Percentiles rank a stretch among this genome's conserved stretches.
Conservation (phyloP, 2,329 filamentous ascomycete species). For the Niveomyces coronatus region DNA sequence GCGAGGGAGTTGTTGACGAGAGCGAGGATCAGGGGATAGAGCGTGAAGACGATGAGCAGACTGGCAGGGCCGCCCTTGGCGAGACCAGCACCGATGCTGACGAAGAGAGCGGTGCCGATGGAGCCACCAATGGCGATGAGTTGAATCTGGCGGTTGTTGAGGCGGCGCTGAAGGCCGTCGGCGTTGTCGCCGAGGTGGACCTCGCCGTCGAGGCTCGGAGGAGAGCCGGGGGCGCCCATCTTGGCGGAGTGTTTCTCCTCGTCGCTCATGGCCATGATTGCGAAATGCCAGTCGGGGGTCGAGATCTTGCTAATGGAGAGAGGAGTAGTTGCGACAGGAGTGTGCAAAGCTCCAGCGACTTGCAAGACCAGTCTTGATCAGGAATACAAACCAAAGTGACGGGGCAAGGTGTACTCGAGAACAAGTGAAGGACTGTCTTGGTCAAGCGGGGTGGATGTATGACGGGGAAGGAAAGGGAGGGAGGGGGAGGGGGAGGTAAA, state of each 20-base stretch:
- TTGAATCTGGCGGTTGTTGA: constrained; percentile 46
- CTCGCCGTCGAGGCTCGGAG: constrained; percentile 16
- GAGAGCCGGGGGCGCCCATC: constrained; percentile 14
- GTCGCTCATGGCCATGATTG: constrained; percentile 9
- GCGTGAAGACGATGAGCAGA: constrained; percentile 47
- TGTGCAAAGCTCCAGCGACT: background rate
- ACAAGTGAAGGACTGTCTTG: background rate
- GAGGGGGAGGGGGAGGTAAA: background rate
- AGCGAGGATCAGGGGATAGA: constrained; percentile 45
- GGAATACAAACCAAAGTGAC: background rate
- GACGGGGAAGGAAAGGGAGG: background rate
- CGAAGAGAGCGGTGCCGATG: constrained; percentile 49
- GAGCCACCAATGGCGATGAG: constrained; percentile 49
- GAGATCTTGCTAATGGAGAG: background rate
- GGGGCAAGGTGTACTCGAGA: background rate
- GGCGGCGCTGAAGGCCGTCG: constrained; percentile 33
- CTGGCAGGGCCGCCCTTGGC: constrained; percentile 34
- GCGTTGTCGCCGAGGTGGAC: constrained; percentile 21
- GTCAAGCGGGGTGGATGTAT: no score
- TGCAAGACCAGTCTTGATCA: background rate
- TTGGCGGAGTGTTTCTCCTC: constrained; percentile 15
- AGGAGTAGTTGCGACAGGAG: no score
- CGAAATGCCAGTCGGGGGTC: background rate
- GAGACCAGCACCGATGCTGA: constrained; percentile 49
- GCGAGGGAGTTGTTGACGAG: constrained; percentile 56